Evolutionary conservation across 257 asterid genomes (phyloP).

Genomic region (Fraxinus quadrangulata): DNA sequence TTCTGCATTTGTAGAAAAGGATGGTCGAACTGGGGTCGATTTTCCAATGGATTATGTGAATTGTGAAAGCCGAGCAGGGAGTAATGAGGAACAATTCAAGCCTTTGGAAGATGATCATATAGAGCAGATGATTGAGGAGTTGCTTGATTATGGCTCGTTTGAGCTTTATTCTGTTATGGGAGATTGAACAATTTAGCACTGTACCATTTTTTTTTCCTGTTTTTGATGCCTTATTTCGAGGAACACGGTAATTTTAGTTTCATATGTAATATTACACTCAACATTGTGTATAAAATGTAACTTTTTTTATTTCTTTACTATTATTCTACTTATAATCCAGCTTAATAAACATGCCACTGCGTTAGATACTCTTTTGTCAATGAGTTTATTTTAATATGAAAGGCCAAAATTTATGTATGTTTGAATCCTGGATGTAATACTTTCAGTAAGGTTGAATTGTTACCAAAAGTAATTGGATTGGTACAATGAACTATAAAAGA

Average conservation of each 20-base stretch:
- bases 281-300: neutral
- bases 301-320: no score
- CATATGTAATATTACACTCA: neutral
- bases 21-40: constrained; percentile 15
- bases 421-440: no score
- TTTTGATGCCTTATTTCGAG: neutral
- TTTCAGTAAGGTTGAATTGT: no score
- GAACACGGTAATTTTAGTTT: neutral
- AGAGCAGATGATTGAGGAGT: constrained; percentile 84
- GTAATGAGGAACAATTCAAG: constrained; percentile 25
- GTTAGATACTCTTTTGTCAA: neutral
- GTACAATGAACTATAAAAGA: no score
- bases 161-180: constrained; percentile 55
- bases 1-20: constrained; percentile 3
- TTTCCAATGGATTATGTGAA: neutral
- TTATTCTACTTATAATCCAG: no score
- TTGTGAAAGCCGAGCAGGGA: neutral
- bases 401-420: no score
- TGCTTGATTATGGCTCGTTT: constrained; percentile 68
- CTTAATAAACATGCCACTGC: neutral
- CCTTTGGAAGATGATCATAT: constrained; percentile 72
- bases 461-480: no score
- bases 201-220: neutral
- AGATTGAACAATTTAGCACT: constrained; percentile 13
- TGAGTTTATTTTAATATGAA: no score